A percentile compares a stretch with the other conserved stretches of the same genome.
These are phyloP conservation scores for Trichosporon sp. DNA, from an alignment of 1,284 basidiomycete species.

Conservation along the genomic window DNA sequence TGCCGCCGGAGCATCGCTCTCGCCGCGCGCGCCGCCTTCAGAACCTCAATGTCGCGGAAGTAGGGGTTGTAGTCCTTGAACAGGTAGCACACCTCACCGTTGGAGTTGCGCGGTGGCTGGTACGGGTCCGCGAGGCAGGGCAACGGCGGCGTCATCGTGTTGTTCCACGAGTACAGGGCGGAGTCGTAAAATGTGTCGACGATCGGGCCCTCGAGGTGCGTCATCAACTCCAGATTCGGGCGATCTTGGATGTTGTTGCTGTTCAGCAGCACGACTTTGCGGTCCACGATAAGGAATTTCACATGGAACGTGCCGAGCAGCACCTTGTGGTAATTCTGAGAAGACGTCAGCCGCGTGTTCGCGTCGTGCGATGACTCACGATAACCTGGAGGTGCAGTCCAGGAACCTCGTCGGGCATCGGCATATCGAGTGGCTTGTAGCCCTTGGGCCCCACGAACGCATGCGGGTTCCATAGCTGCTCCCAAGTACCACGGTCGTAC, in stretches of 20 bases:
- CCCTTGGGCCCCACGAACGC: slow-evolving; percentile 61
- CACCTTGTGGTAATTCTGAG: slow-evolving; percentile 60
- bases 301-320: slow-evolving; percentile 75
- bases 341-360: slow-evolving; percentile 26
- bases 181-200: slow-evolving; percentile 73
- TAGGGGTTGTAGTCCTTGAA: slow-evolving; percentile 63
- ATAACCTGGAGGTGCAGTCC: slow-evolving; percentile 68
- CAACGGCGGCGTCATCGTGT: slow-evolving; percentile 30
- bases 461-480: slow-evolving; percentile 63
- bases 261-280: slow-evolving; percentile 71
- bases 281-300: slow-evolving; percentile 74
- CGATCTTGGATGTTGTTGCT: slow-evolving; percentile 70
- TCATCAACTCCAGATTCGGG: slow-evolving; percentile 67
- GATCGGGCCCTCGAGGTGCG: slow-evolving; percentile 67
- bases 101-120: slow-evolving; percentile 51
- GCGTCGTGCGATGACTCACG: slow-evolving; percentile 38
- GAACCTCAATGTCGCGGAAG: slow-evolving; percentile 59
- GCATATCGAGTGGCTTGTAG: slow-evolving; percentile 65
- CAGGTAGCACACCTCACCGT: slow-evolving; percentile 54
- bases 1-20: slow-evolving; percentile 55
- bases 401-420: slow-evolving; percentile 64
- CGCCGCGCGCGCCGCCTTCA: slow-evolving; percentile 59
- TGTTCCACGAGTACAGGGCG: slow-evolving; percentile 66
- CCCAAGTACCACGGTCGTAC: slow-evolving; percentile 68
- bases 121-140: slow-evolving; percentile 56